A percentile compares a stretch with the other conserved stretches of the same genome.
Conservation (phyloP, 306 rosid genomes). For the Pyrus pyrifolia region DNA sequence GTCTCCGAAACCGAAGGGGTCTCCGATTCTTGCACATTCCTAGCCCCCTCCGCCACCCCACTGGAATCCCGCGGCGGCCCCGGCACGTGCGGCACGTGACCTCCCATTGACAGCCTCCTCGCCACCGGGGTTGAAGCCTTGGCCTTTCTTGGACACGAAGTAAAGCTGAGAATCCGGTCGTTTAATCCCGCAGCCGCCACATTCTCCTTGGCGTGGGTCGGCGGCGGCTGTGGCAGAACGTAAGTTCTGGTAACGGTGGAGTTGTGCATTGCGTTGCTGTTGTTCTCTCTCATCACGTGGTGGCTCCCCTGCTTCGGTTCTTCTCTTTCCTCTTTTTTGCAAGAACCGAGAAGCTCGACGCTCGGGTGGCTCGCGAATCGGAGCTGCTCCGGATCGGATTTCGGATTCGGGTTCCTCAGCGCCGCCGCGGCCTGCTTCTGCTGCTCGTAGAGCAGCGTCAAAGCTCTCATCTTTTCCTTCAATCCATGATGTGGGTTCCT, state of each 20-base stretch:
- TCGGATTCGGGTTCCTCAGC: conserved; percentile 38
- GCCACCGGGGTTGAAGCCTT: conserved; percentile 35
- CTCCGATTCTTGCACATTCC: conserved; percentile 33
- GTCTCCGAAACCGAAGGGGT: conserved; percentile 27
- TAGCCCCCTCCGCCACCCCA: background rate
- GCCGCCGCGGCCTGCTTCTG: conserved; percentile 70
- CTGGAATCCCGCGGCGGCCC: conserved; percentile 10
- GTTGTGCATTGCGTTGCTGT: conserved; percentile 31
- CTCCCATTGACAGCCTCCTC: conserved; percentile 60
- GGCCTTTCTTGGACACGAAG: conserved; percentile 44
- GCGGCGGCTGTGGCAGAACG: conserved; percentile 48
- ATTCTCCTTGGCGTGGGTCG: conserved; percentile 51
- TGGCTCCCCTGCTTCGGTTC: conserved; percentile 6
- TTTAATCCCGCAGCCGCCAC: conserved; percentile 24
- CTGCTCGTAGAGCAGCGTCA: conserved; percentile 77
- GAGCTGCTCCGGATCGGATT: conserved; percentile 22
- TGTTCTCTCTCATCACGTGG: conserved; percentile 62
- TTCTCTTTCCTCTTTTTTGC: conserved; percentile 25
- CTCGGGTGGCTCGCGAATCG: conserved; percentile 31
- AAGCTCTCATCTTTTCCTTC: conserved; percentile 80
- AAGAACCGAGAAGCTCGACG: conserved; percentile 22
- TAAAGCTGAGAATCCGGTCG: conserved; percentile 54
- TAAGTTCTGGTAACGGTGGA: conserved; percentile 58
- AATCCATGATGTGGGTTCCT: conserved; percentile 85
- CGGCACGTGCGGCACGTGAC: background rate